Percentiles rank a stretch among this genome's conserved stretches.
Conservation (phyloP, 2,329 filamentous ascomycete genomes). For the Phialocephala subalpina region DNA sequence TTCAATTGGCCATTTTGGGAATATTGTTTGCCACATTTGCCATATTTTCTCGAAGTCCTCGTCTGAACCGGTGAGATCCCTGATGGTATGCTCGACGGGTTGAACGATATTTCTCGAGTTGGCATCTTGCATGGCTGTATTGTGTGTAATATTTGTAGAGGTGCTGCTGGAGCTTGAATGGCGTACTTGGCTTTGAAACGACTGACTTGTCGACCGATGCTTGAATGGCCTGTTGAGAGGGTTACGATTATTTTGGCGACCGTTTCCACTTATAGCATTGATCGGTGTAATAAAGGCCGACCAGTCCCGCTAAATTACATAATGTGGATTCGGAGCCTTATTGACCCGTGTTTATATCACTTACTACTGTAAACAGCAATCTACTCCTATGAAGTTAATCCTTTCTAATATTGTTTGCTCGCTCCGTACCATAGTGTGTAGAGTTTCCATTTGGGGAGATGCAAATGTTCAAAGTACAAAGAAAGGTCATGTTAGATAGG, state of each 20-base stretch:
- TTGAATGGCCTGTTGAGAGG: neutral
- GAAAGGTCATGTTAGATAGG: too few relatives aligned
- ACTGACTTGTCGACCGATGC: neutral
- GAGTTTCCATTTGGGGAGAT: too few relatives aligned
- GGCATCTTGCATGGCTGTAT: neutral
- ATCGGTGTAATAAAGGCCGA: too few relatives aligned
- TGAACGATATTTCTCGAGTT: slow-evolving; percentile 7
- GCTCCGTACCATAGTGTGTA: too few relatives aligned
- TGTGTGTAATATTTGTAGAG: neutral
- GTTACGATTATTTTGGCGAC: neutral
- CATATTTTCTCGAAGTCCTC: slow-evolving; percentile 44
- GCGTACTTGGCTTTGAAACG: neutral
- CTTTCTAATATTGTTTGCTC: too few relatives aligned
- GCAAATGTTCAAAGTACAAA: too few relatives aligned
- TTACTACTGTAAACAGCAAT: too few relatives aligned
- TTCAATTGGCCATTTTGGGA: slow-evolving; percentile 47
- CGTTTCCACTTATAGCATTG: too few relatives aligned
- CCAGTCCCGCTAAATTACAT: too few relatives aligned
- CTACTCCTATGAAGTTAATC: too few relatives aligned
- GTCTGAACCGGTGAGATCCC: slow-evolving; percentile 31
- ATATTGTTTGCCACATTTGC: slow-evolving; percentile 46
- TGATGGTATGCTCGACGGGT: slow-evolving; percentile 30
- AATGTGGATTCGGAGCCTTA: too few relatives aligned
- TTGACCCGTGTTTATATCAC: too few relatives aligned
- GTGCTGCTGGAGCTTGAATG: neutral